These are phyloP conservation scores for Exophiala alcalophila DNA, from an alignment of 2,329 filamentous ascomycete species.

Conservation along the genomic window DNA sequence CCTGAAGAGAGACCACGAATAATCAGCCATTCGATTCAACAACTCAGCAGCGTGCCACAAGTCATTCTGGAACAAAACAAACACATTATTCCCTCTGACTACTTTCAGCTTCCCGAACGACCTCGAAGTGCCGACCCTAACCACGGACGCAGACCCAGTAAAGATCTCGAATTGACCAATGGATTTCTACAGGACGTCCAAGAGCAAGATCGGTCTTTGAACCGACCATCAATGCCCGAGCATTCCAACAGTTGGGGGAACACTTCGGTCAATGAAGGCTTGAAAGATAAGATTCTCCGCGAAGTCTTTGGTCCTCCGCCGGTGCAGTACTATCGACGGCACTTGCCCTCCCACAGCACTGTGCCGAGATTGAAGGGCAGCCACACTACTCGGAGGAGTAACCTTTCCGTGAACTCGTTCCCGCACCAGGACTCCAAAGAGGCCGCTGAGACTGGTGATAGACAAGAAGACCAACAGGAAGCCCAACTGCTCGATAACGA, in stretches of 20 bases:
- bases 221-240: constrained; percentile 41
- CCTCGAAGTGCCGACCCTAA: constrained; percentile 37
- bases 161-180: constrained; percentile 11
- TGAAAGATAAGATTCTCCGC: constrained; percentile 87
- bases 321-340: constrained; percentile 74
- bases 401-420: constrained; percentile 33
- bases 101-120: constrained; percentile 63
- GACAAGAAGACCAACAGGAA: constrained; percentile 2
- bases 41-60: constrained; percentile 72
- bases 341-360: constrained; percentile 60
- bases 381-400: constrained; percentile 34
- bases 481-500: constrained; percentile 1
- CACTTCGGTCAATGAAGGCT: constrained; percentile 80
- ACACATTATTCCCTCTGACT: constrained; percentile 83
- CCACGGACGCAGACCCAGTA: constrained; percentile 26
- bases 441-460: constrained; percentile 25
- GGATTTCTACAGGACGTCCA: background rate
- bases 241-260: constrained; percentile 72
- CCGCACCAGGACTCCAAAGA: constrained; percentile 7
- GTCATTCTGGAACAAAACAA: constrained; percentile 92
- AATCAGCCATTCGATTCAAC: constrained; percentile 69
- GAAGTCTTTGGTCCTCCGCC: constrained; percentile 85
- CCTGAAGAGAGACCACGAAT: constrained; percentile 47
- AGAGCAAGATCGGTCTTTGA: constrained; percentile 4
- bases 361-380: constrained; percentile 50